These are phyloP conservation scores for Phenoliferia sp. DNA, from an alignment of 1,284 basidiomycete species.

Conservation along the genomic window DNA sequence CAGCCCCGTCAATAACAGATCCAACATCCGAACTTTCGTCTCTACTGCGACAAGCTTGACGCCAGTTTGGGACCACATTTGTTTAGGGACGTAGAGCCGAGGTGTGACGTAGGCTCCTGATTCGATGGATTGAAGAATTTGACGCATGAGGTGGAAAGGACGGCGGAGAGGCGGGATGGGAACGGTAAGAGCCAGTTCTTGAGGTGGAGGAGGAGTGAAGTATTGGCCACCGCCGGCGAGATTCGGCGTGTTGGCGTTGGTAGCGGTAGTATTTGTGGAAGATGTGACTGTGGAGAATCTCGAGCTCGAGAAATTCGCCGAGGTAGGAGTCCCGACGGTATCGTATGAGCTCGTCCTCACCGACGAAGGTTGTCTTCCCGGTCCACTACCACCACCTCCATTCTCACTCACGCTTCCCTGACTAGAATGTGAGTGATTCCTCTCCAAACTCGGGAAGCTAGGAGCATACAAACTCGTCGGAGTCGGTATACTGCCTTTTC, in stretches of 20 bases:
- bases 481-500: slow-evolving; percentile 18
- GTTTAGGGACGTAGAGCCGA: slow-evolving; percentile 77
- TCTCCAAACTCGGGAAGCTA: not conserved
- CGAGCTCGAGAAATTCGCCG: slow-evolving; percentile 1
- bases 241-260: not conserved
- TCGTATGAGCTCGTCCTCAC: not conserved
- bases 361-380: too few species aligned
- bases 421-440: slow-evolving; percentile 21
- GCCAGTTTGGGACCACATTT: slow-evolving; percentile 84
- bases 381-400: too few species aligned
- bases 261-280: not conserved
- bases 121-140: slow-evolving; percentile 65
- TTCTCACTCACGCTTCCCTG: not conserved
- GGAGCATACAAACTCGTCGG: slow-evolving; percentile 13
- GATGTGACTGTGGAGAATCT: not conserved
- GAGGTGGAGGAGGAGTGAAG: not conserved
- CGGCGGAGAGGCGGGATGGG: slow-evolving; percentile 50
- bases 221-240: not conserved
- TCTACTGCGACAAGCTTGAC: slow-evolving; percentile 72
- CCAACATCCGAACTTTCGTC: slow-evolving; percentile 79
- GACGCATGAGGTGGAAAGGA: slow-evolving; percentile 83
- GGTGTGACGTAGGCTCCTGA: slow-evolving; percentile 84
- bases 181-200: not conserved
- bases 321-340: slow-evolving; percentile 12
- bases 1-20: slow-evolving; percentile 66